Evolutionary conservation across 1,284 basidiomycete genomes (phyloP), one percentile per base, ranked within the genome.

Genomic region (Boletus smithii): DNA sequence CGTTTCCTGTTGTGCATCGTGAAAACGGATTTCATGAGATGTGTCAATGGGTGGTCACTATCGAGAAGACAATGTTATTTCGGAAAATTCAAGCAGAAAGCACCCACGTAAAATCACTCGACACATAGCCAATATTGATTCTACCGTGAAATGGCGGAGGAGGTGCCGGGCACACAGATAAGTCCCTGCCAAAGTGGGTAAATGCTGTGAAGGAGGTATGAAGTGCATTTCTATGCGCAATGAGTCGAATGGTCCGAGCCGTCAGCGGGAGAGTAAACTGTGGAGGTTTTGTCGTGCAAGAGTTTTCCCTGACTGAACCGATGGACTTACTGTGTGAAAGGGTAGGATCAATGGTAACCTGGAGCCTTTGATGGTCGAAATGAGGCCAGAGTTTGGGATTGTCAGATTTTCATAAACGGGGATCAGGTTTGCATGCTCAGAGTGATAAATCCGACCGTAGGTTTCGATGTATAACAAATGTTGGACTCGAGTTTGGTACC

Each of bases 11-110:
- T 68, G 56, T 83, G 81, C 45, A 80, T 68, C 9, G 69, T 64
- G 55, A 83, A 83, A 23, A 79, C 77, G 7, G 75, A 79, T 58
- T 79, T 77, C 78, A 82, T 81, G 40, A 83, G 67, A 54, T 83
- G 81, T 13, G 80, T 74, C 20, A 83, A 68, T 8, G 81, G 81
- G 53, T 83, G 81, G 51, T 83, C 79, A 51, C 74, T 76, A 22
- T 45, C 8, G 10, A 16, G 14, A 41, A 5, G 4, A 9, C 20
- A 30, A 31, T 10, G 45, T 44, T 29, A 34, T 32, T n/a, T 45
- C 33, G 20, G n/a, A 35, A 36, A 20, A 13, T 8, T 17, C 14
- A 10, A 35, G 18, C n/a, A 35, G 22, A 30, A 40, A 16, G 7
- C 13, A 60, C 68, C 18, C 49, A 75, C 74, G 71, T 76, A 40